Evolutionary conservation across 2,329 filamentous ascomycete genomes (phyloP).

Genomic region (Byssochlamys sp.): DNA sequence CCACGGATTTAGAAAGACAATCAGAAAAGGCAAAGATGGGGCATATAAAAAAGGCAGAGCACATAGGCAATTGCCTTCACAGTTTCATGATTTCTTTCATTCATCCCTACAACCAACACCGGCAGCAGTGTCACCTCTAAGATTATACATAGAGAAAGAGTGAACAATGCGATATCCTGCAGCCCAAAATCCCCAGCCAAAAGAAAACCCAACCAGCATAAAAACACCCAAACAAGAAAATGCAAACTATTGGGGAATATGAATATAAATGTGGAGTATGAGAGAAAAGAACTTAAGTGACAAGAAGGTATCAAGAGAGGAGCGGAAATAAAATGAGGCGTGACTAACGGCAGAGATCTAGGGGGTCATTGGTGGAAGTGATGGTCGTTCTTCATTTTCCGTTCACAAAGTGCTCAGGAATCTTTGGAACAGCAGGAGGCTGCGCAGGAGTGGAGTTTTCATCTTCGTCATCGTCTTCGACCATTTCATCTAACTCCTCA

Average conservation of each 20-base stretch:
- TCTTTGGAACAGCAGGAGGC: slow-evolving; percentile 23
- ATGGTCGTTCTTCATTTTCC: slow-evolving; percentile 1
- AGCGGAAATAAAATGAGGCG: neutral
- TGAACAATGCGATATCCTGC: neutral
- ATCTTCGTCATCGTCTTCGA: slow-evolving; percentile 42
- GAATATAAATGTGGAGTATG: neutral
- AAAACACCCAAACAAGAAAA: neutral
- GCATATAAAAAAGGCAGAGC: neutral
- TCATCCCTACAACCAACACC: neutral
- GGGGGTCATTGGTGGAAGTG: neutral
- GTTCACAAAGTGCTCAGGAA: slow-evolving; percentile 22
- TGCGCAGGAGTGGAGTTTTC: slow-evolving; percentile 11
- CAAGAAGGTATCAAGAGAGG: neutral
- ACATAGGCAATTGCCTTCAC: neutral
- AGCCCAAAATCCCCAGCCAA: neutral
- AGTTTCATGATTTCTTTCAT: neutral
- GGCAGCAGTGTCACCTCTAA: neutral
- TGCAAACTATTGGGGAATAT: neutral
- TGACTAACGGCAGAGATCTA: neutral
- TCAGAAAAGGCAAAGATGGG: too few species aligned
- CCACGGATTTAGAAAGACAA: too few species aligned
- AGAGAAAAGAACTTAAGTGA: neutral
- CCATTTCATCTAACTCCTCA: slow-evolving; percentile 53
- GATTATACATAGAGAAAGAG: neutral
- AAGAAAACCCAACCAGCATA: neutral